A percentile compares a stretch with the other conserved stretches of the same genome.
Conservation (phyloP, 1,284 basidiomycete genomes). For the Schizophyllum commune region DNA sequence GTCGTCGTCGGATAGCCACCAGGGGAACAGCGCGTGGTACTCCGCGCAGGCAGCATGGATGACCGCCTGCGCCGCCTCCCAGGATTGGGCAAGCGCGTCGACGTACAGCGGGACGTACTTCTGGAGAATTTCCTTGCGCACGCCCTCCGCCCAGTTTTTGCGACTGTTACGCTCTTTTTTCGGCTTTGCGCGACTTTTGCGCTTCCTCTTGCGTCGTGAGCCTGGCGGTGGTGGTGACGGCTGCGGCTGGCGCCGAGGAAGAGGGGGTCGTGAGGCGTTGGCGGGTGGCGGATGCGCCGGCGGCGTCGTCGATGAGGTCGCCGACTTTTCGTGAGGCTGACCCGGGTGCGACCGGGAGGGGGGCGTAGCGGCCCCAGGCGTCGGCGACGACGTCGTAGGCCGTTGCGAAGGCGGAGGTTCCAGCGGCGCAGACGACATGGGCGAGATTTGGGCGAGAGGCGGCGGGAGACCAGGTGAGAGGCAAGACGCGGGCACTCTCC, state of each 20-base stretch:
- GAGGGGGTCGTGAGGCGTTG: too few species aligned
- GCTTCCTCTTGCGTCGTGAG: not conserved
- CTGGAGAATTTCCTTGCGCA: not conserved
- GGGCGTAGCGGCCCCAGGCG: too few species aligned
- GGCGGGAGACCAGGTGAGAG: too few species aligned
- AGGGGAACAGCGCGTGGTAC: constrained; percentile 3
- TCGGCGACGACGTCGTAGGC: too few species aligned
- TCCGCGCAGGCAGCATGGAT: not conserved
- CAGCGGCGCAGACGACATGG: too few species aligned
- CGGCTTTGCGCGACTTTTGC: not conserved
- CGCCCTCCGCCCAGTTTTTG: not conserved
- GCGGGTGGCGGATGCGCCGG: too few species aligned
- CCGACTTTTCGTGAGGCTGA: not conserved
- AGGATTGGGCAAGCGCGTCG: not conserved
- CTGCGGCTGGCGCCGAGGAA: too few species aligned
- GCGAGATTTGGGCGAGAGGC: too few species aligned
- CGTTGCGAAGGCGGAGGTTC: too few species aligned
- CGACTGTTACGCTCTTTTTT: not conserved
- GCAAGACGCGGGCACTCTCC: too few species aligned
- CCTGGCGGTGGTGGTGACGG: too few species aligned
- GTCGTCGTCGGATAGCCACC: constrained; percentile 1
- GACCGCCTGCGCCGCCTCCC: not conserved
- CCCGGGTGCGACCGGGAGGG: too few species aligned
- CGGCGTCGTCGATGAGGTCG: not conserved
- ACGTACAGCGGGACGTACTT: not conserved